phyloP scores from a whole-genome alignment of 352 stramenopile species.

The Globisporangium nodosum region DNA sequence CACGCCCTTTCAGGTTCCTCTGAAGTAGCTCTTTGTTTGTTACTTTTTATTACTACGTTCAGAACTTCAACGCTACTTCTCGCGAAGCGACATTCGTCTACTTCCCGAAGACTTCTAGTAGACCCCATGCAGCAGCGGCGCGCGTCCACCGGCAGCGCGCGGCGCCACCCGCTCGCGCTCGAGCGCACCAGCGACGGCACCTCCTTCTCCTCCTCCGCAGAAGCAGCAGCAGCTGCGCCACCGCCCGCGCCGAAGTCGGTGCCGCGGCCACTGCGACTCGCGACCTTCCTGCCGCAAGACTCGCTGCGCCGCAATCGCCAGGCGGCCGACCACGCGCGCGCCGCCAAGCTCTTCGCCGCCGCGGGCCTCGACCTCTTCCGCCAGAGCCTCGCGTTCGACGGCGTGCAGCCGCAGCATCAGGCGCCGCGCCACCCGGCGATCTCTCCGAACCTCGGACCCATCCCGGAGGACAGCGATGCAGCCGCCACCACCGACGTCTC shows the following conservation, averaged over 20 bases:
- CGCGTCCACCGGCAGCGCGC: not conserved
- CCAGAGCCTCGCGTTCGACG: conserved; percentile 44
- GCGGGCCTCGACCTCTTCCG: conserved; percentile 62
- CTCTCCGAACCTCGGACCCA: conserved; percentile 43
- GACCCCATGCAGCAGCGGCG: not conserved
- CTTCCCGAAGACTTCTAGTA: too few relatives aligned
- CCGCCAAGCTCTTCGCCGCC: conserved; percentile 31
- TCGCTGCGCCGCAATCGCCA: conserved; percentile 23
- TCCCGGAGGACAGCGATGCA: conserved; percentile 36
- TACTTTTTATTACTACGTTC: not conserved
- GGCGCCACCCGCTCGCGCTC: not conserved
- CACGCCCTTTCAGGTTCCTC: not conserved
- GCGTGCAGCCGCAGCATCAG: conserved; percentile 25
- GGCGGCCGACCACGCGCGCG: not conserved
- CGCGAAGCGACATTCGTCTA: too few relatives aligned
- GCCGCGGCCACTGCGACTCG: conserved; percentile 16
- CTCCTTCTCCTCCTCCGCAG: not conserved
- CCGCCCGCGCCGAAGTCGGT: conserved; percentile 1
- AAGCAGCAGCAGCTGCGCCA: not conserved
- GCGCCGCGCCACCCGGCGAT: conserved; percentile 39
- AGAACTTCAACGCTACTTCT: too few relatives aligned
- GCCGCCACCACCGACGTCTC: conserved; percentile 1
- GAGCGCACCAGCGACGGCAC: not conserved
- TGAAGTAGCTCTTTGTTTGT: not conserved
- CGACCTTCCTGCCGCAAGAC: conserved; percentile 43